Evolutionary conservation across 148 eudicot species (phyloP).

Genomic region (Cornus kousa): DNA sequence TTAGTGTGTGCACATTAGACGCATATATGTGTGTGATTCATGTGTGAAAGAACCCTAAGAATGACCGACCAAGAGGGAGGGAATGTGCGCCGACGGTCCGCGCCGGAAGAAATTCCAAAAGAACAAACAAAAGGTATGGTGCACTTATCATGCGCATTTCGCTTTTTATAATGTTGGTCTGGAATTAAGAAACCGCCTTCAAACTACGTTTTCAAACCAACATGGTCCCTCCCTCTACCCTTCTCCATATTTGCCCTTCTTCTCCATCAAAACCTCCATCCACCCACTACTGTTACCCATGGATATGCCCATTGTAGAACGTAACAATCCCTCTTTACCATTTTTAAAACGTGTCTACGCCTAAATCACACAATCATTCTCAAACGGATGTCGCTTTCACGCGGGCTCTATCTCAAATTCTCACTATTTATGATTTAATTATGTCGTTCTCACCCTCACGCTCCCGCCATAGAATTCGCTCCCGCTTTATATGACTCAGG

Average conservation of each 20-base stretch:
- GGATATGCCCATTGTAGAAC: no score
- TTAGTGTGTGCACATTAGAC: no score
- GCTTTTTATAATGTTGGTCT: slow-evolving; percentile 22
- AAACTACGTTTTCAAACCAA: not conserved
- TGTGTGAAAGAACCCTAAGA: not conserved
- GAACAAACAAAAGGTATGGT: slow-evolving; percentile 8
- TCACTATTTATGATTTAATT: no score
- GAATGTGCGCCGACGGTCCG: slow-evolving; percentile 1
- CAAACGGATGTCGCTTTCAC: no score
- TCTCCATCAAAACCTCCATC: not conserved
- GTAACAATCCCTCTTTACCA: no score
- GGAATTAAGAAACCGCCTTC: slow-evolving; percentile 37
- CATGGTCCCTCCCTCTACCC: not conserved
- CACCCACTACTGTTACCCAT: not conserved
- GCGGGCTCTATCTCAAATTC: no score
- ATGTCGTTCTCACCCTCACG: no score
- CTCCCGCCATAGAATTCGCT: no score
- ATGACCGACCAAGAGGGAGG: not conserved
- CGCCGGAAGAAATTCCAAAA: not conserved
- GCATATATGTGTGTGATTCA: no score
- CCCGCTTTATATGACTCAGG: no score
- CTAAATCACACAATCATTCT: no score
- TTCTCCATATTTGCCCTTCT: not conserved
- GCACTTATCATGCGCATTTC: slow-evolving; percentile 15
- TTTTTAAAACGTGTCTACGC: no score